Evolutionary conservation across 2,329 filamentous ascomycete genomes (phyloP), one percentile per base, ranked within the genome.

Genomic region (Colletotrichum sp.): DNA sequence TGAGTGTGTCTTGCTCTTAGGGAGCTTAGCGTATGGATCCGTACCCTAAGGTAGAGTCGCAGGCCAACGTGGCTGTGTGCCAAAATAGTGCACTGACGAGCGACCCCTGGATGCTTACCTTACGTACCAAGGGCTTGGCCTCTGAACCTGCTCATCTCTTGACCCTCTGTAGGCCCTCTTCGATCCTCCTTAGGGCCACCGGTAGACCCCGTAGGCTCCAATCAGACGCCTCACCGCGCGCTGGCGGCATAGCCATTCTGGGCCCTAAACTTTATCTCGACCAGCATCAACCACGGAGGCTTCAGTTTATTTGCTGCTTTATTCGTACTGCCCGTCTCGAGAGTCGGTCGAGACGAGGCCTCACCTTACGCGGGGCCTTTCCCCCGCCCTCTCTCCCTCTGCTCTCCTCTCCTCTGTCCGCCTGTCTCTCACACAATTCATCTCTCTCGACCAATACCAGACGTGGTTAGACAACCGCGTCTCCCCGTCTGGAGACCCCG

Each of bases 221-320:
- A 57, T 38, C 36, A 32, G 12, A 32, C 16, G 30, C 64, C 21
- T 15, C 63, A 68, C 3, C 26, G 38, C 28, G 18, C 24, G 43
- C 28, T 69, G 15, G 61, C 13, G 21, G 55, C 69, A 72, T 67
- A 55, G 55, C 63, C 36, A 52, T 43, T 32, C 67, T 67, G 67
- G 52, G 24, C 36, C 63, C 61, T 67, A 67, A 67, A 73, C 69
- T 67, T 73, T 73, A 68, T 68, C 58, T 60, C 24, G 28, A 73
- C 69, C 69, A 65, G 63, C 73, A 75, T 68, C 69, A 75, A 64
- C 69, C 70, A 75, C 57, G 70, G 28, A 73, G 15, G 13, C 13
- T n/a, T n/a, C 72, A 28, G 48, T 52, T 24, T 63, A 57, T 57
- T 30, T 61, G 63, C 55, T 55, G 65, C 65, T 48, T 48, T 21